phyloP scores from a whole-genome alignment of 2,329 filamentous ascomycete species.

The Penicillium sp. region DNA sequence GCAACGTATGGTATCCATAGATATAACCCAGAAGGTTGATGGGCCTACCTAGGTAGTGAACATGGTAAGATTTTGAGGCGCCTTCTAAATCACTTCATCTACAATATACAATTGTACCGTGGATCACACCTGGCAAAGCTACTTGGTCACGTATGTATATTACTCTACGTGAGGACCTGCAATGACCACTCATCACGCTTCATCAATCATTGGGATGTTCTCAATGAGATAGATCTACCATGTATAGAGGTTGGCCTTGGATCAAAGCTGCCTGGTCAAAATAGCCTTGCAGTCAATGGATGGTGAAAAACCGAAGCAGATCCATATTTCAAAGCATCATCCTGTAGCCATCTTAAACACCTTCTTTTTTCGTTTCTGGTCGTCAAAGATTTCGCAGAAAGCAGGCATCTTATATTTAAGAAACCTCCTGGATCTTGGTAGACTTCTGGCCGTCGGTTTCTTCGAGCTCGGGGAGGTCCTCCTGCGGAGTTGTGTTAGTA shows the following conservation, averaged over 20 bases:
- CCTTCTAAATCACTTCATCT: too few species aligned
- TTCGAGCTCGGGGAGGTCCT: slow-evolving; percentile 72
- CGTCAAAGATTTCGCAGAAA: slow-evolving; percentile 19
- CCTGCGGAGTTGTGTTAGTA: slow-evolving; percentile 40
- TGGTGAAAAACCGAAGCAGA: background rate
- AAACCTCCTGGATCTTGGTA: slow-evolving; percentile 32
- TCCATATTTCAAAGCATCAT: slow-evolving; percentile 10
- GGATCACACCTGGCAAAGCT: too few species aligned
- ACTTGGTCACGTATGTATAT: background rate
- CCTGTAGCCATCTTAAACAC: slow-evolving; percentile 11
- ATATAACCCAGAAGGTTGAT: background rate
- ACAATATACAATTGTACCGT: background rate
- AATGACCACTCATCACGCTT: slow-evolving; percentile 4
- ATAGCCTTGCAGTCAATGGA: slow-evolving; percentile 1
- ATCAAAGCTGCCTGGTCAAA: background rate
- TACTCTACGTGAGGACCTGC: background rate
- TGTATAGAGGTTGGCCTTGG: background rate
- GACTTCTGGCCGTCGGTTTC: slow-evolving; percentile 33
- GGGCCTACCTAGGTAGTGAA: background rate
- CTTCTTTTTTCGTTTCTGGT: slow-evolving; percentile 21
- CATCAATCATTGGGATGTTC: slow-evolving; percentile 10
- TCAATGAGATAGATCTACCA: slow-evolving; percentile 2
- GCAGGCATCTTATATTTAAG: slow-evolving; percentile 19
- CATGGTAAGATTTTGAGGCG: background rate
- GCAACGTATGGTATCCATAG: background rate